Evolutionary conservation across 192 early-diverging fungal genomes (phyloP).

Genomic region (Phycomyces blakesleeanus): DNA sequence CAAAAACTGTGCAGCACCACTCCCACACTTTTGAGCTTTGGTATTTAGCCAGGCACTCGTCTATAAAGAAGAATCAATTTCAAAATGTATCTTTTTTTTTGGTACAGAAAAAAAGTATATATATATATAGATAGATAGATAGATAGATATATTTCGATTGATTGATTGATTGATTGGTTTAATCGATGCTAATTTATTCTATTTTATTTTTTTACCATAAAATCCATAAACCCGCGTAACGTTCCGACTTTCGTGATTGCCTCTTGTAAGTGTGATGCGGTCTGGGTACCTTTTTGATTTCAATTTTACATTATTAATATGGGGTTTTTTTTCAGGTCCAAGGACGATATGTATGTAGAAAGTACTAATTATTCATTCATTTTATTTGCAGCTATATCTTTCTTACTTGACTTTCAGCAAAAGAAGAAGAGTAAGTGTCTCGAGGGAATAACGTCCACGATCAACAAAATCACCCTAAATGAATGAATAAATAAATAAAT

Average conservation of each 20-base stretch:
- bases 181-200: background rate
- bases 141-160: too few relatives aligned
- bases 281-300: constrained; percentile 84
- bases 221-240: constrained; percentile 96
- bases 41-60: constrained; percentile 90
- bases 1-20: constrained; percentile 90
- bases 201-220: constrained; percentile 60
- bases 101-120: too few relatives aligned
- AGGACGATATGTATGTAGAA: too few relatives aligned
- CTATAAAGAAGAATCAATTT: constrained; percentile 38
- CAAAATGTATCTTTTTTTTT: too few relatives aligned
- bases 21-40: constrained; percentile 93
- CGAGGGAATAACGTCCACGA: constrained; percentile 92
- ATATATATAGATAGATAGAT: too few relatives aligned
- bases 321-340: too few relatives aligned
- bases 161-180: too few relatives aligned
- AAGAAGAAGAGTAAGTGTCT: constrained; percentile 91
- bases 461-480: constrained; percentile 95
- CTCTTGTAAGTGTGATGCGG: constrained; percentile 89
- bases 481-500: too few relatives aligned
- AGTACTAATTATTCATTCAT: background rate
- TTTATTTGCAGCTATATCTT: background rate
- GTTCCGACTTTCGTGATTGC: constrained; percentile 95
- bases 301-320: too few relatives aligned
- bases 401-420: constrained; percentile 86